Base-by-base conservation (phyloP, 164 flowering plant genomes). In the Tetrastigma voinierianum region DNA sequence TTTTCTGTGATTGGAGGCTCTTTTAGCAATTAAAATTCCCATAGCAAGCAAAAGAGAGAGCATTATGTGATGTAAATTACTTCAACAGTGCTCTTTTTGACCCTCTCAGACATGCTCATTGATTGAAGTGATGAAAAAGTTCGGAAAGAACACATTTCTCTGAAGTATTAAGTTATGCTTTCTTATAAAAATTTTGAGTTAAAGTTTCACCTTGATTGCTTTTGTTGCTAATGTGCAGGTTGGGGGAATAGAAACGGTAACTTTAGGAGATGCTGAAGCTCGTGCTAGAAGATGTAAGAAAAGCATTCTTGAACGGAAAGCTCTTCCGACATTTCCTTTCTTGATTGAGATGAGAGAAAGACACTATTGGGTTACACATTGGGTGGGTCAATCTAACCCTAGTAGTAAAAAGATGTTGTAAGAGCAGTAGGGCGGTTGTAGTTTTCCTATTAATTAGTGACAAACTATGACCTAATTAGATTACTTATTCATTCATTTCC, bases 311-410 rank as follows among this genome's bases (percentile, higher is more conserved):
- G 86, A 89, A 70, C 84, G 95, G 70, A 81, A 80, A 79, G 86
- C 82, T 76, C 76, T 83, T 65, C 86, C 95, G 46, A 84, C 95
- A 45, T 89, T 89, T 67, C 80, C 87, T 76, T 89, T 89, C 71
- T 58, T 85, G 68, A 83, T 89, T 62, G 94, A 89, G 74, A 87
- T 89, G 87, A 82, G n/a, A n/a, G 87, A 85, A 70, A 85, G 90
- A 61, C 77, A 84, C 64, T 73, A 83, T 66, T 89, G 94, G 94
- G 80, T 89, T 56, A 72, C 82, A 14, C 94, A 89, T 76, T 75
- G 81, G 82, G 94, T 89, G n/a, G n/a, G n/a, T 67, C 18, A 4
- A 17, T 47, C 12, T 9, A 15, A 43, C 54, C n/a, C 17, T 66
- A 7, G 40, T 32, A 32, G 40, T 32, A 32, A 32, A n/a, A 32